Conservation (phyloP, 129 eudicot genomes). For the Tanacetum coccineum region DNA sequence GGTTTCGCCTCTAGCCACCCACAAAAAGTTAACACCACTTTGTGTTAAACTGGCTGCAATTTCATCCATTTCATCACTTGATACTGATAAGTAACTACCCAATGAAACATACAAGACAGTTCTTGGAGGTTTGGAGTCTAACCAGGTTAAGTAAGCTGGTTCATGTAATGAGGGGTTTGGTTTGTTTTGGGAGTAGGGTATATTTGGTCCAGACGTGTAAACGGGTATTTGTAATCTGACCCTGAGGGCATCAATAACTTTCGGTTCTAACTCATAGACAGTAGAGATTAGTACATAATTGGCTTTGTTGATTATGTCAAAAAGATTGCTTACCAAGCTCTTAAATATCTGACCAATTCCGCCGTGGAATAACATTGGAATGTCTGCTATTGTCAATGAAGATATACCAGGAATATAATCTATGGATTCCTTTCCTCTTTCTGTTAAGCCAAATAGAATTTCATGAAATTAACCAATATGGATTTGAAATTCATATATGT, state of each 20-base stretch:
- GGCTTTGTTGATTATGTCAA: slow-evolving; percentile 26
- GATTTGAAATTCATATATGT: no score
- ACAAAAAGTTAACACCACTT: no score
- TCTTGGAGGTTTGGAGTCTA: slow-evolving; percentile 35
- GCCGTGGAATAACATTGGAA: slow-evolving; percentile 39
- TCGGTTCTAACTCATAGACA: slow-evolving; percentile 45
- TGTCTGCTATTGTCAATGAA: slow-evolving; percentile 38
- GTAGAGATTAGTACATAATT: slow-evolving; percentile 44
- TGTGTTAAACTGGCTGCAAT: no score
- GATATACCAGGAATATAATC: slow-evolving; percentile 60
- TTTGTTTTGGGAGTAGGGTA: slow-evolving; percentile 35
- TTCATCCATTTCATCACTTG: no score
- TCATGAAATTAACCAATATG: not conserved
- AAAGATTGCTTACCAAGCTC: not conserved
- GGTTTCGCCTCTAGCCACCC: no score
- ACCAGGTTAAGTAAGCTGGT: slow-evolving; percentile 37
- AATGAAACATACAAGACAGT: not conserved
- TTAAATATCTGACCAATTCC: slow-evolving; percentile 2
- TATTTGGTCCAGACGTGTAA: slow-evolving; percentile 42
- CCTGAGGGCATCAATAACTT: slow-evolving; percentile 38
- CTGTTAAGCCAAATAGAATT: slow-evolving; percentile 11
- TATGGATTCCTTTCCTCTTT: slow-evolving; percentile 36
- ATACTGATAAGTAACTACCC: no score
- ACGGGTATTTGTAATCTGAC: slow-evolving; percentile 26
- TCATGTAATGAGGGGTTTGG: not conserved